A percentile compares a stretch with the other conserved stretches of the same genome.
Evolutionary conservation across 805 yeast species (phyloP).

Genomic region (Ascoidea rubescens): DNA sequence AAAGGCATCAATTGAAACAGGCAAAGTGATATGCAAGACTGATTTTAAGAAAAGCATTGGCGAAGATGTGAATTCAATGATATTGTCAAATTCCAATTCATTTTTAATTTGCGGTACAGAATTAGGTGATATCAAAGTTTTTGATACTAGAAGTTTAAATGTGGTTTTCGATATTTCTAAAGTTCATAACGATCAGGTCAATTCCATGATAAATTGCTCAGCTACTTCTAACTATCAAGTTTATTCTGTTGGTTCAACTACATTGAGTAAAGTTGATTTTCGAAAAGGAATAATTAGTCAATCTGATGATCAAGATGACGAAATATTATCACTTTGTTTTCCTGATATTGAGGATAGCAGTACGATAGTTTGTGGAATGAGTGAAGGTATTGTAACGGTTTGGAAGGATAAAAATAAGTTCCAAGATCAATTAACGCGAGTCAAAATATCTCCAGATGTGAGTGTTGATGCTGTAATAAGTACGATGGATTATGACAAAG

Average conservation of each 20-base stretch:
- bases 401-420: constrained; percentile 68
- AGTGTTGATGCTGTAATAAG: constrained; percentile 52
- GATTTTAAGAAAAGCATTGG: constrained; percentile 12
- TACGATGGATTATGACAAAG: constrained; percentile 22
- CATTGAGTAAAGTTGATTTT: constrained; percentile 64
- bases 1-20: constrained; percentile 55
- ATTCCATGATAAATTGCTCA: constrained; percentile 56
- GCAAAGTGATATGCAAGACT: constrained; percentile 54
- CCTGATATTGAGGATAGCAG: constrained; percentile 51
- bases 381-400: constrained; percentile 76
- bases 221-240: constrained; percentile 67
- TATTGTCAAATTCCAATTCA: constrained; percentile 21
- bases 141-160: constrained; percentile 39
- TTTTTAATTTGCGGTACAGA: constrained; percentile 51
- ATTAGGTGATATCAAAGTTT: constrained; percentile 48
- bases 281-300: constrained; percentile 52
- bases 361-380: constrained; percentile 70
- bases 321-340: constrained; percentile 62
- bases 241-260: constrained; percentile 71
- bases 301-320: constrained; percentile 91
- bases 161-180: constrained; percentile 27
- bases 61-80: constrained; percentile 19
- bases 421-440: constrained; percentile 67
- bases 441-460: constrained; percentile 52
- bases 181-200: constrained; percentile 69